Conservation (phyloP, 2,329 filamentous ascomycete genomes). For the Pseudocercospora fuligena region DNA sequence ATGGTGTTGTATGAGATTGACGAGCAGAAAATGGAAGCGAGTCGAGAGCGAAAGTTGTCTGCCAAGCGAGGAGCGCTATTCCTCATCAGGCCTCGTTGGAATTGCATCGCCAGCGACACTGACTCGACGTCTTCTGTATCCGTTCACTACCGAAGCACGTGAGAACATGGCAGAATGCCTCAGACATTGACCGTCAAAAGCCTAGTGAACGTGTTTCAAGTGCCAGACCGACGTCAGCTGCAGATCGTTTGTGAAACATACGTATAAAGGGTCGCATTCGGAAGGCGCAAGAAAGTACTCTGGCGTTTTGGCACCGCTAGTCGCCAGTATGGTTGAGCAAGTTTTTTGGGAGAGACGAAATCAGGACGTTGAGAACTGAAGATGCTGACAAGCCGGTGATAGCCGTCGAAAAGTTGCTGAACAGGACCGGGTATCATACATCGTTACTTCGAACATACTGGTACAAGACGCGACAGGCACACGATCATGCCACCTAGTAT, state of each 20-base stretch:
- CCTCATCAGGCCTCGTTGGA: neutral
- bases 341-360: neutral
- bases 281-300: neutral
- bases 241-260: neutral
- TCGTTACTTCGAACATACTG: slow-evolving; percentile 12
- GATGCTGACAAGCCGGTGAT: slow-evolving; percentile 16
- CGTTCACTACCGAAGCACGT: slow-evolving; percentile 15
- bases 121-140: slow-evolving; percentile 21
- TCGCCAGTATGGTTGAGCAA: neutral
- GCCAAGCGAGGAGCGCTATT: neutral
- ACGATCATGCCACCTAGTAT: slow-evolving; percentile 20
- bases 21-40: slow-evolving; percentile 18
- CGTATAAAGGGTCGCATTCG: neutral
- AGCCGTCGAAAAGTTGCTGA: slow-evolving; percentile 13
- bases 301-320: neutral
- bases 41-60: slow-evolving; percentile 3
- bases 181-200: slow-evolving; percentile 7
- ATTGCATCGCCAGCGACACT: slow-evolving; percentile 23
- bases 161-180: slow-evolving; percentile 6
- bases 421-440: slow-evolving; percentile 21
- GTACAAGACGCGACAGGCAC: slow-evolving; percentile 5
- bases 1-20: slow-evolving; percentile 8
- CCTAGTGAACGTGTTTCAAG: slow-evolving; percentile 1
- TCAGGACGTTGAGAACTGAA: neutral
- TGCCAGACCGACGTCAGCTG: neutral